These are phyloP conservation scores for Melaleuca alternifolia DNA, from an alignment of 345 rosid genomes.

Conservation along the genomic window DNA sequence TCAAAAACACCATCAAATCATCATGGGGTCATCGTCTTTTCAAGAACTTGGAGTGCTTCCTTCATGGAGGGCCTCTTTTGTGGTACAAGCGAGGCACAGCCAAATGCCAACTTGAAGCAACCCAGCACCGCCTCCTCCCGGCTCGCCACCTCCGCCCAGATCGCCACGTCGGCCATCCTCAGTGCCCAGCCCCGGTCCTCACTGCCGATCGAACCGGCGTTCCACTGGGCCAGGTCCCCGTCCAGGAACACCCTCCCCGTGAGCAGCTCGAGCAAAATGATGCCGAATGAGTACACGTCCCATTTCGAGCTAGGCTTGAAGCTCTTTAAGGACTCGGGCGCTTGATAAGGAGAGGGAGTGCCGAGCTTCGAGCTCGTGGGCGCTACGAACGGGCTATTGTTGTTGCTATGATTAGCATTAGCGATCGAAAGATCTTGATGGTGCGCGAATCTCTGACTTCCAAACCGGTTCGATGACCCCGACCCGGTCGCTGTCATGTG, in stretches of 20 bases:
- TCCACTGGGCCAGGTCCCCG: constrained; percentile 47
- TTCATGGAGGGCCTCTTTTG: constrained; percentile 85
- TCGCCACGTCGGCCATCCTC: constrained; percentile 45
- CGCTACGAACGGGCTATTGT: constrained; percentile 11
- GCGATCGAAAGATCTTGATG: neutral
- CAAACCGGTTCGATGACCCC: neutral
- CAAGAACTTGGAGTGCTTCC: constrained; percentile 60
- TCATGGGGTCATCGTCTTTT: constrained; percentile 18
- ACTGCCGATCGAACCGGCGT: constrained; percentile 8
- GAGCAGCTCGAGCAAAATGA: constrained; percentile 65
- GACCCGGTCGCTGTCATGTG: neutral
- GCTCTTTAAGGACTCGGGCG: constrained; percentile 57
- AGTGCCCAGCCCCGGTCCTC: constrained; percentile 44
- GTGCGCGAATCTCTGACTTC: neutral
- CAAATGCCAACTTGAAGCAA: constrained; percentile 60
- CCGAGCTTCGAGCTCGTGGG: constrained; percentile 2
- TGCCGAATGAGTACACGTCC: constrained; percentile 82
- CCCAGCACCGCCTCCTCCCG: constrained; percentile 43
- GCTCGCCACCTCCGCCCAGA: constrained; percentile 43
- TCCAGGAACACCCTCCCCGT: constrained; percentile 49
- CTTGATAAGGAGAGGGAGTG: constrained; percentile 29
- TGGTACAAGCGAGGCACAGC: constrained; percentile 56
- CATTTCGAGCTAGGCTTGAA: constrained; percentile 58
- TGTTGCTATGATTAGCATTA: neutral
- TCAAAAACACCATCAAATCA: neutral